phyloP scores from a whole-genome alignment of 148 eudicot species.

The Vaccinium darrowii region DNA sequence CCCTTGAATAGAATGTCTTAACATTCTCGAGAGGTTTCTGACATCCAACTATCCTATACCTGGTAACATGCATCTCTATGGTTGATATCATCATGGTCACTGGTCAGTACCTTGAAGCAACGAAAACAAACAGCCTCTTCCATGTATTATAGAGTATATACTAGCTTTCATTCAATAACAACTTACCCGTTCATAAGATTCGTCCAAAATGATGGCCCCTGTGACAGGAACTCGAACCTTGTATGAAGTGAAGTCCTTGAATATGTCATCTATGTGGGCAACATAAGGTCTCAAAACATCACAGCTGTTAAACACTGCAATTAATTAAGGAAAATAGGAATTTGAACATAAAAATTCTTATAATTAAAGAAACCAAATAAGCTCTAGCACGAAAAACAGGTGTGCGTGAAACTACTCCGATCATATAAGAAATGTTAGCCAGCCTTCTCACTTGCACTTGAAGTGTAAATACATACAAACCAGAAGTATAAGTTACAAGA shows the following conservation, averaged over 20 bases:
- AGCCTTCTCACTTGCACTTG: background rate
- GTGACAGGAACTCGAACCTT: slow-evolving; percentile 98
- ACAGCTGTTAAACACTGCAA: slow-evolving; percentile 88
- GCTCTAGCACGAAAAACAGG: background rate
- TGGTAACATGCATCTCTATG: background rate
- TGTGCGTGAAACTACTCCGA: background rate
- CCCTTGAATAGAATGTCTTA: background rate
- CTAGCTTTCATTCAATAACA: slow-evolving; percentile 15
- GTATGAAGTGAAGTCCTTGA: slow-evolving; percentile 97
- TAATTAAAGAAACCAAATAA: background rate
- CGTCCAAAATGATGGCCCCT: slow-evolving; percentile 93
- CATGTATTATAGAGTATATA: background rate
- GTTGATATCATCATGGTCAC: background rate
- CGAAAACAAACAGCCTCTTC: background rate
- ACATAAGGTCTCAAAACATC: slow-evolving; percentile 96
- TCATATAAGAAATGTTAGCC: background rate
- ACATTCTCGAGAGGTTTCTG: background rate
- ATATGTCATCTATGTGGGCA: slow-evolving; percentile 93
- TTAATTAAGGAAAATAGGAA: slow-evolving; percentile 42
- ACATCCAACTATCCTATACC: background rate
- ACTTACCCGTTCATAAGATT: slow-evolving; percentile 83
- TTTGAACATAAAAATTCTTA: background rate
- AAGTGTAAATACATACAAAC: background rate
- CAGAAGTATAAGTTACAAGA: background rate
- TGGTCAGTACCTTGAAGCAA: background rate